phyloP scores from a whole-genome alignment of 225 moss, liverwort and hornwort genomes.

The Polytrichum formosum region DNA sequence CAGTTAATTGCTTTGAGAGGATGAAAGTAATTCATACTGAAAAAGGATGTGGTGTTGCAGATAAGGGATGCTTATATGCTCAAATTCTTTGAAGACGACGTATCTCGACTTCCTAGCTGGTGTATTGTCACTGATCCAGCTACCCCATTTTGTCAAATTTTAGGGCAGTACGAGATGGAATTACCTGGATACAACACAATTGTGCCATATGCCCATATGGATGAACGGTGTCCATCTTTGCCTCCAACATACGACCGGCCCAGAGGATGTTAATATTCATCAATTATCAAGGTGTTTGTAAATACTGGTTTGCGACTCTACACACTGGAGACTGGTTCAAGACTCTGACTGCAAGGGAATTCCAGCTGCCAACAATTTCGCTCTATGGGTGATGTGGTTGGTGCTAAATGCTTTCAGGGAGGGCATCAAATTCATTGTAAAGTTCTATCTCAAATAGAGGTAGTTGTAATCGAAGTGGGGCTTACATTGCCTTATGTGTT shows the following conservation, averaged over 20 bases:
- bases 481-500: too few species aligned
- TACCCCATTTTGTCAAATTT: constrained; percentile 77
- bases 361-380: too few species aligned
- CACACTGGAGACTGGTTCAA: too few species aligned
- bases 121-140: constrained; percentile 50
- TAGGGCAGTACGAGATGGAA: constrained; percentile 82
- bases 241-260: constrained; percentile 79
- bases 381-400: too few species aligned
- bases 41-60: constrained; percentile 31
- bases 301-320: too few species aligned
- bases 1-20: too few species aligned
- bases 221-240: constrained; percentile 80
- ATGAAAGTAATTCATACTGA: not conserved
- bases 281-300: too few species aligned
- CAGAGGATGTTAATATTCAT: constrained; percentile 41
- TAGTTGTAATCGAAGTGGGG: too few species aligned
- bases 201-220: constrained; percentile 76
- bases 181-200: constrained; percentile 82
- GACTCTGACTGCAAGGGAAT: too few species aligned
- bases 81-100: constrained; percentile 77
- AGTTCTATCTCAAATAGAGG: too few species aligned
- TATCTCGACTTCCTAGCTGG: constrained; percentile 80
- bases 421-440: too few species aligned
- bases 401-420: too few species aligned
- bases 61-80: constrained; percentile 96